Base-by-base conservation (phyloP, 768 basidiomycete genomes). In the Boletus coccyginus region DNA sequence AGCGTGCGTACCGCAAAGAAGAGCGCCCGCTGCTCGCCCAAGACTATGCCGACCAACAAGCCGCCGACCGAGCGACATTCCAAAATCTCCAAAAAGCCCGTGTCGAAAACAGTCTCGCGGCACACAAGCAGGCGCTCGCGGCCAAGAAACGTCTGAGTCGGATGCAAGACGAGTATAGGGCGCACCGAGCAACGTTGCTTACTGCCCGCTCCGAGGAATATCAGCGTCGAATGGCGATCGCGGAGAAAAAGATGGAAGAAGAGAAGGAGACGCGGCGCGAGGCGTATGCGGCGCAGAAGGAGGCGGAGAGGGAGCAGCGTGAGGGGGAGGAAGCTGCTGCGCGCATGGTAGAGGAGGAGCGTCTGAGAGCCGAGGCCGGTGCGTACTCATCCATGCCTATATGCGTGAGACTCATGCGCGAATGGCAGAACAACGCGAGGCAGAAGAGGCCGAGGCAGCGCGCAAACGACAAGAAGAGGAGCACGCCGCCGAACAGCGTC, bases 1-100 rank as follows among this genome's bases (percentile, higher is more conserved):
- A 98, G 74, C 92, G 94, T 52, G 94, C 95, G 1, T 91, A 88
- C 75, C 88, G 96, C 62, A 93, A 94, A 71, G 94, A 94, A 47
- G 96, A 98, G 69, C 82, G 86, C 7, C 90, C 94, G 0, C 78
- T 98, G 4, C 81, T 98, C 43, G 82, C 80, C 1, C 77, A 89
- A 62, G 97, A 98, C 72, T 98, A 98, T 68, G 86, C 88, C 33
- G 71, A 76, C 4, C 96, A 99, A 69, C 93, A 97, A 70, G 80
- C 80, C 39, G 77, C 77, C 36, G 95, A 98, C 73, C 82, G 80
- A 16, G 74, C 78, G 39, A 85, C 84, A 1, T 92, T 91, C 70
- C 82, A 89, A 44, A 66, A 73, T 1, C 73, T 85, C 16, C 86
- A 88, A 59, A 75, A 75, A 41, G 70, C 81, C 0, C 84, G 85